These are phyloP conservation scores for Phialemoniopsis sp. DNA, from an alignment of 2,329 filamentous ascomycete genomes.

Conservation along the genomic window DNA sequence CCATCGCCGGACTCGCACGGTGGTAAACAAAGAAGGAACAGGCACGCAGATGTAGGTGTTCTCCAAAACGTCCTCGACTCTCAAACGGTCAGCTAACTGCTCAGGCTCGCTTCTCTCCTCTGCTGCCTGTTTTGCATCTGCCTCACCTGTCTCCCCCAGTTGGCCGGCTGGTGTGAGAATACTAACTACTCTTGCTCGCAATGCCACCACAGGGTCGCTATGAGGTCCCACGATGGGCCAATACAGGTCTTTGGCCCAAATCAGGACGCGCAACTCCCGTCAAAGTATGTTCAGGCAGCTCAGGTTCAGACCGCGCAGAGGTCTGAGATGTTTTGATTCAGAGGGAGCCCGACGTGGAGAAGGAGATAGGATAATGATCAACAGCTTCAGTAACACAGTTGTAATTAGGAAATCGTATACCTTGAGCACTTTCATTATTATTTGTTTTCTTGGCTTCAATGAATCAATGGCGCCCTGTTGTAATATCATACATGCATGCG, in stretches of 20 bases:
- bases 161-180: conserved; percentile 25
- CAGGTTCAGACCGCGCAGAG: no score
- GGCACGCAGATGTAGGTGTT: conserved; percentile 19
- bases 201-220: conserved; percentile 23
- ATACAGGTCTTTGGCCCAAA: conserved; percentile 15
- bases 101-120: conserved; percentile 18
- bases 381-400: no score
- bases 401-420: no score
- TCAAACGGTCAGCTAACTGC: not conserved
- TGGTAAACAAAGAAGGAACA: conserved; percentile 14
- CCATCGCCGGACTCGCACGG: conserved; percentile 15
- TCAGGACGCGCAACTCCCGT: not conserved
- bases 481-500: no score
- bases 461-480: no score
- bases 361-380: no score
- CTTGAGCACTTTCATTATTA: no score
- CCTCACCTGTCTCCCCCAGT: conserved; percentile 23
- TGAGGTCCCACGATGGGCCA: conserved; percentile 10
- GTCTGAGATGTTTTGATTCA: no score
- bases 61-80: not conserved
- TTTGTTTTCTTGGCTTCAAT: no score
- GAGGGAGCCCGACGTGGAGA: no score
- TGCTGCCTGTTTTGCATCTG: conserved; percentile 25
- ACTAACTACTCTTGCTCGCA: conserved; percentile 19
- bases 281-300: no score